A percentile compares a stretch with the other conserved stretches of the same genome.
Conservation (phyloP, 2,329 filamentous ascomycete species). For the Albifimbria verrucaria region DNA sequence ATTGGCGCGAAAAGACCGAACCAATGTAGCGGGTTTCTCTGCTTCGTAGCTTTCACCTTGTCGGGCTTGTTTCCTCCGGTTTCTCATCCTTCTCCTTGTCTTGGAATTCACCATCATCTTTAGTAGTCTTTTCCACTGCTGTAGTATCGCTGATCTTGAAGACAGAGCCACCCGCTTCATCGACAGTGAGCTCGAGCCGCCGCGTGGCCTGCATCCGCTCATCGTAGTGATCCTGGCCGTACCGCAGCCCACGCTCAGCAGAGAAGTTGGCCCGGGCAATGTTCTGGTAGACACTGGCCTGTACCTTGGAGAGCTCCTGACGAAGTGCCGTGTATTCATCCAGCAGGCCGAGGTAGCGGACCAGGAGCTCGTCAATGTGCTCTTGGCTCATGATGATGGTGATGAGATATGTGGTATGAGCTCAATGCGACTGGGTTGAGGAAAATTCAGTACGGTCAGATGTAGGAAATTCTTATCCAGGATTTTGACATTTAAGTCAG, state of each 20-base stretch:
- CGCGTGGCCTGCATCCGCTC: conserved; percentile 65
- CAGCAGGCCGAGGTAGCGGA: conserved; percentile 62
- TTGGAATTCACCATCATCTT: conserved; percentile 1
- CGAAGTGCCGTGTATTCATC: conserved; percentile 64
- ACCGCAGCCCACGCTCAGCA: conserved; percentile 59
- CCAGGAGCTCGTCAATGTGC: conserved; percentile 59
- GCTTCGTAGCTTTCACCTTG: conserved; percentile 15
- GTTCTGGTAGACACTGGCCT: conserved; percentile 54
- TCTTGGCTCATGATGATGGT: background rate
- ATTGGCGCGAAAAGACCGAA: conserved; percentile 53
- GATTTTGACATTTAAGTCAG: no score
- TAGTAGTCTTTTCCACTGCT: conserved; percentile 4
- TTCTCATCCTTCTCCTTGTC: conserved; percentile 1
- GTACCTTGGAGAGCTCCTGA: conserved; percentile 46
- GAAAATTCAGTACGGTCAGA: no score
- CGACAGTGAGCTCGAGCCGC: conserved; percentile 28
- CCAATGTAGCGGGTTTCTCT: conserved; percentile 49
- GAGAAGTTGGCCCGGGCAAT: conserved; percentile 76
- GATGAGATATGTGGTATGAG: no score
- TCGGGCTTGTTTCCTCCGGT: conserved; percentile 5
- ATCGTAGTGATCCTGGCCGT: conserved; percentile 70
- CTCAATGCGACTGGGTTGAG: no score
- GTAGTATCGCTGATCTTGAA: conserved; percentile 14
- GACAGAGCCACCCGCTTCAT: conserved; percentile 9
- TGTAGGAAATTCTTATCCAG: no score